Evolutionary conservation across 345 rosid species (phyloP), one percentile per base, ranked within the genome.

Genomic region (Euphorbia lathyris): DNA sequence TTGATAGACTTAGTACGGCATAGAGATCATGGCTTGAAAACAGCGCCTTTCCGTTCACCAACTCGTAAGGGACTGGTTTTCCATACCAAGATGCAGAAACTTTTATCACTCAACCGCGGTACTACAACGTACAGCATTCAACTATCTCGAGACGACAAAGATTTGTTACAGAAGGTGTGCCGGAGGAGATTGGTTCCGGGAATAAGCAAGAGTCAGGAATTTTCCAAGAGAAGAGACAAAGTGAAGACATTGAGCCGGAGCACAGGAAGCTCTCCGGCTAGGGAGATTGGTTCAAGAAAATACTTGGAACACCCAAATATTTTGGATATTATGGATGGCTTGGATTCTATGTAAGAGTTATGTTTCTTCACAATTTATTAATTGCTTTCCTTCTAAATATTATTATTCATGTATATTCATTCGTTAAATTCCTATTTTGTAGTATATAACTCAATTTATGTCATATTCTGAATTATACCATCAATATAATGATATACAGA

Each of bases 181-280:
- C 48, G 76, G n/a, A 80, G 74, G 82, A 82, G 79, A 72, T 43
- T 73, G 77, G 76, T 81, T 53, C 90, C 87, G 5, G 86, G 83
- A 61, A 68, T 84, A 64, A 95, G 99, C 79, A 95, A 85, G 83
- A 92, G 98, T 67, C 97, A 90, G 68, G 98, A 92, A 63, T 80
- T 95, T 65, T 42, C 76, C 22, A 70, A 69, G 68, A 81, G 72
- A 77, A 81, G 74, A 66, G 65, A 76, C 62, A 74, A 72, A 76
- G 65, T 81, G 10, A 81, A 79, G 77, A 78, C 84, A 20, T 19
- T 76, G 62, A 86, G 94, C 76, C 86, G 74, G 81, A 92, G 99
- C 70, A 72, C 85, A 0, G 93, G 92, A 25, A 84, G 72, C 82
- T 87, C 99, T 34, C 98, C 93, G 2, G 63, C 22, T 3, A 67